Percentiles rank a stretch among this genome's conserved stretches.
Evolutionary conservation across 2,329 filamentous ascomycete genomes (phyloP).

Genomic region (Cryphonectria radicalis): DNA sequence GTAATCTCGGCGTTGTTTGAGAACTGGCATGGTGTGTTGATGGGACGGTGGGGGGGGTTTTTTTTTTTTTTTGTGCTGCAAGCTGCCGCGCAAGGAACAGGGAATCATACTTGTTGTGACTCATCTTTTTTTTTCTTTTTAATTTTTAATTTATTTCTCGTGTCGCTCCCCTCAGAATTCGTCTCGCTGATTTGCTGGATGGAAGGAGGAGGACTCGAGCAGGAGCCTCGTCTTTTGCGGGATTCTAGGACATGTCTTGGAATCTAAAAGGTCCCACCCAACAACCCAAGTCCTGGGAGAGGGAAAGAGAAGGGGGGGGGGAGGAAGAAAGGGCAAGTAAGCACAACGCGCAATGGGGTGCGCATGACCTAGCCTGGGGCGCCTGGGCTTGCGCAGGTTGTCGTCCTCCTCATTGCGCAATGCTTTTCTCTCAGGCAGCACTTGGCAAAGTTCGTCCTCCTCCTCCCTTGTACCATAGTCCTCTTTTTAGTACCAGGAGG

Average conservation of each 20-base stretch:
- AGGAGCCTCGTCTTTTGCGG: not conserved
- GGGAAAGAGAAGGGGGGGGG: not conserved
- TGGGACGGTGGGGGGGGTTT: not conserved
- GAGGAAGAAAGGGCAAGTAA: not conserved
- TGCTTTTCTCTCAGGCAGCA: conserved; percentile 4
- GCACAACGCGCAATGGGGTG: conserved; percentile 5
- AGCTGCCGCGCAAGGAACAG: conserved; percentile 7
- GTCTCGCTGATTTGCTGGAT: conserved; percentile 9
- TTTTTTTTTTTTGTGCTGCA: not conserved
- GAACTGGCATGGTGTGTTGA: not conserved
- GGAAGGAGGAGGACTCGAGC: not conserved
- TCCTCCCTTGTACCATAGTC: not conserved
- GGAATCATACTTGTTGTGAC: conserved; percentile 17
- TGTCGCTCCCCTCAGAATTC: conserved; percentile 9
- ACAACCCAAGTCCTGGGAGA: no score
- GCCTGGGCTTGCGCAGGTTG: not conserved
- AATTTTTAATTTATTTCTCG: not conserved
- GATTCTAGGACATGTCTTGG: not conserved
- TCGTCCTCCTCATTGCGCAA: not conserved
- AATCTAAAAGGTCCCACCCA: no score
- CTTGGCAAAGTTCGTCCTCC: not conserved
- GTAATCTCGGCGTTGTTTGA: conserved; percentile 8
- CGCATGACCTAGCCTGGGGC: not conserved
- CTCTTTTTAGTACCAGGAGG: not conserved
- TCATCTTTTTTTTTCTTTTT: not conserved